Evolutionary conservation across 441 rosid species (phyloP).

Genomic region (Adansonia madagascariensis): DNA sequence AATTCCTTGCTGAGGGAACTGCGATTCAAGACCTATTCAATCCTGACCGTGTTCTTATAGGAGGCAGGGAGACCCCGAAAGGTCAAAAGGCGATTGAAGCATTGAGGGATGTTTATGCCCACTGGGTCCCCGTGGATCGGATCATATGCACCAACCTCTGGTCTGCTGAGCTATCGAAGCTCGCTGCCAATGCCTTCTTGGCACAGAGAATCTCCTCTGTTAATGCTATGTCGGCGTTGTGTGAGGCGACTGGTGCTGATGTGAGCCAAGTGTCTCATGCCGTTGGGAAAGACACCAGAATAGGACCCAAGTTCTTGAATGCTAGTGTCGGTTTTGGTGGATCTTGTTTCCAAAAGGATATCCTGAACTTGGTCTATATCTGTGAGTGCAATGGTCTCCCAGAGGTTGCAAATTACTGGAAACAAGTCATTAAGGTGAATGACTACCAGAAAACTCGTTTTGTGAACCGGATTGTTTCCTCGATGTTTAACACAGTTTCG

Average conservation of each 20-base stretch:
- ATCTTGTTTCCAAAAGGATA: slow-evolving; percentile 71
- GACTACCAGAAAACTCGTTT: slow-evolving; percentile 70
- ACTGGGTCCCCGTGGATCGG: slow-evolving; percentile 63
- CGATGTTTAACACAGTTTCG: slow-evolving; percentile 65
- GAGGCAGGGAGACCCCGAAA: slow-evolving; percentile 62
- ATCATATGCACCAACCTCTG: slow-evolving; percentile 68
- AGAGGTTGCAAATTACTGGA: slow-evolving; percentile 68
- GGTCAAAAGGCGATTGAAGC: slow-evolving; percentile 55
- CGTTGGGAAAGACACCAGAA: slow-evolving; percentile 60
- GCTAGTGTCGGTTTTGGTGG: slow-evolving; percentile 77
- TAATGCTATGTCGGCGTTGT: slow-evolving; percentile 70
- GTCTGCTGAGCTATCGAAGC: slow-evolving; percentile 73
- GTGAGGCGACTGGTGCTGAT: slow-evolving; percentile 71
- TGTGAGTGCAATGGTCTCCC: slow-evolving; percentile 72
- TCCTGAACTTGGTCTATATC: slow-evolving; percentile 61
- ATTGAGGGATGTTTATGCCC: slow-evolving; percentile 63
- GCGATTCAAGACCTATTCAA: slow-evolving; percentile 59
- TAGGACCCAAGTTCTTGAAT: slow-evolving; percentile 64
- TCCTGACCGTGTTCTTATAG: slow-evolving; percentile 68
- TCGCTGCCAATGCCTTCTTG: slow-evolving; percentile 70
- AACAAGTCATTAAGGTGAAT: slow-evolving; percentile 67
- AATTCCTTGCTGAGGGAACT: slow-evolving; percentile 75
- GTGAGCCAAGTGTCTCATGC: slow-evolving; percentile 60
- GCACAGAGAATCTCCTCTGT: slow-evolving; percentile 79
- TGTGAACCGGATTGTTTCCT: slow-evolving; percentile 60